Evolutionary conservation across 2,329 filamentous ascomycete species (phyloP), one percentile per base, ranked within the genome.

Genomic region (Claviceps humidiphila): DNA sequence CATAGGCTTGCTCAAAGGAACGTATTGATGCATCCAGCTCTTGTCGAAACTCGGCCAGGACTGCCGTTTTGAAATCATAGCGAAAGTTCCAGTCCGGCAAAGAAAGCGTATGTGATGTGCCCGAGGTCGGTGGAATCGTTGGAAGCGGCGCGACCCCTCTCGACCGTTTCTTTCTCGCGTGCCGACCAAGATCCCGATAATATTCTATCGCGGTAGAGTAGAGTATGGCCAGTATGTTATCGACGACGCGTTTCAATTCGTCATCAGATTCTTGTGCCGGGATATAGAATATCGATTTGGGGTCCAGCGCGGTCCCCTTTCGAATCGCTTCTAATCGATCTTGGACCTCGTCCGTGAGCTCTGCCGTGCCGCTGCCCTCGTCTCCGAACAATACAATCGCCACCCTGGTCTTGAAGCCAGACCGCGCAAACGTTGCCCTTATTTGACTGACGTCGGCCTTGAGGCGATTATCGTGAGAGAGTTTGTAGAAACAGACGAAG

Each of bases 121-220:
- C 88, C 20, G 78, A 82, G 0, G 87, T 91, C 1, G 89, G 88
- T 4, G 89, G 87, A 37, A 88, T 77, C 6, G 89, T 91, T 3
- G 90, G 89, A 47, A 85, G 82, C 11, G 89, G 89, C 14, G 86
- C 82, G 17, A 81, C 75, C 7, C 87, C 85, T 54, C 89, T 80
- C 47, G 86, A 85, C 58, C 87, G 85, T 73, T 97, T 97, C 64
- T 93, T 85, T 58, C 90, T 81, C 9, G 86, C 78, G 71, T 95
- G 91, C 54, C 95, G 90, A n/a, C 89, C 89, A 13, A 97, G 75
- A 60, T 98, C 91, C 46, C 90, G 78, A 66, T 97, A 97, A 67
- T 96, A 95, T 60, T 98, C 93, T 46, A 91, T 72, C 20, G 87
- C 82, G 20, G 82, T 74, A 1, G 83, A 80, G 54, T 91, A 89